Base-by-base conservation (phyloP, 2,329 filamentous ascomycete species). In the Beauveria sp. region DNA sequence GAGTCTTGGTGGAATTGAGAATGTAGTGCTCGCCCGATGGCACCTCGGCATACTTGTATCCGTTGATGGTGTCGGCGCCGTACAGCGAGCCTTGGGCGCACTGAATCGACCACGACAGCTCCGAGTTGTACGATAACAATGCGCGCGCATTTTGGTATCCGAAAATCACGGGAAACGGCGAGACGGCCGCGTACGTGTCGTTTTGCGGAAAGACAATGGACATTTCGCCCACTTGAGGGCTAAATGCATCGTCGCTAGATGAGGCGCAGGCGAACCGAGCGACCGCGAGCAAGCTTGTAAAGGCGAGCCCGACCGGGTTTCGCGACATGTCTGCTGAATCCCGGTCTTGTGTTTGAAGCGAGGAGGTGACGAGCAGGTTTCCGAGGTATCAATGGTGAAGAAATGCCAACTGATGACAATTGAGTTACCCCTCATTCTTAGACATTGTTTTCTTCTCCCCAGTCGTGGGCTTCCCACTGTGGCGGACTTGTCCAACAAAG, bases 201-300 rank as follows among this genome's bases (percentile, higher is more conserved):
- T 63, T 61, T 42, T 28, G 58, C n/a, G 62, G 62, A 20, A 63
- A 63, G 10, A 60, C 58, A 43, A 58, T 46, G 3, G 51, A 57
- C 46, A 58, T 42, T 38, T 61, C 53, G 16, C 53, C 52, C 20
- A 53, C 50, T 30, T 53, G 42, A 20, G 53, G 26, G 40, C 12
- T 7, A 30, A 24, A 42, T n/a, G 24, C 43, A 45, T 55, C 51
- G 34, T 55, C 43, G 45, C 22, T 30, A 60, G 34, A 18, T 28
- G 51, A 61, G 58, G 51, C 58, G 58, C 58, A 61, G 45, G 42
- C 43, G 9, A 61, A 49, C 51, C 14, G 24, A 49, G 58, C 43
- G 51, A 43, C 30, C 6, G 16, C 22, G 18, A 61, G 28, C 50
- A 46, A 38, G 40, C n/a, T 22, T 43, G 51, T 16, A 9, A 49